These are phyloP conservation scores for Erodium maritimum DNA, from an alignment of 345 rosid genomes.

Conservation along the genomic window DNA sequence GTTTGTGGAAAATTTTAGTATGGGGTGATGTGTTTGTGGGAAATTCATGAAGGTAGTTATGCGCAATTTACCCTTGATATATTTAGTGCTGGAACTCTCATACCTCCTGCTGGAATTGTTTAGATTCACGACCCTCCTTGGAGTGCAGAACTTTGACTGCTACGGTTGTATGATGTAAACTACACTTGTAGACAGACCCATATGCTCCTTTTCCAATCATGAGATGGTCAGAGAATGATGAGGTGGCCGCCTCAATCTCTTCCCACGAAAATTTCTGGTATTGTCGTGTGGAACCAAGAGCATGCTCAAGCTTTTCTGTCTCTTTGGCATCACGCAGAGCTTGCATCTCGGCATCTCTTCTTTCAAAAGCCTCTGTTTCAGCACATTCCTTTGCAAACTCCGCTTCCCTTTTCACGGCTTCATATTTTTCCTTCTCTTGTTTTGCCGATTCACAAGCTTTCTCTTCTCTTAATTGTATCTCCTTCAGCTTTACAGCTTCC, in stretches of 20 bases:
- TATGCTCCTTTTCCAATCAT: conserved; percentile 73
- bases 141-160: conserved; percentile 87
- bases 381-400: conserved; percentile 27
- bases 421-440: conserved; percentile 44
- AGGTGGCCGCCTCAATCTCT: conserved; percentile 68
- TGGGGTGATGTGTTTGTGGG: too few species aligned
- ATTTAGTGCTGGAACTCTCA: not conserved
- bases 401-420: conserved; percentile 48
- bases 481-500: conserved; percentile 45
- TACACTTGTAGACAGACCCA: conserved; percentile 69
- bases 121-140: conserved; percentile 34
- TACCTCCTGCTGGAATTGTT: conserved; percentile 84
- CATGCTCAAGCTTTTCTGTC: conserved; percentile 57
- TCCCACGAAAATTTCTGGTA: conserved; percentile 66
- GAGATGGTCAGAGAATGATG: conserved; percentile 59
- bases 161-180: conserved; percentile 51
- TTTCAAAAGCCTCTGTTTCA: conserved; percentile 44
- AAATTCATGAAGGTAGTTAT: too few species aligned
- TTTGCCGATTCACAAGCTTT: conserved; percentile 39
- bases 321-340: conserved; percentile 44
- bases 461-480: conserved; percentile 42
- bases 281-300: conserved; percentile 38
- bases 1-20: too few species aligned
- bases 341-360: conserved; percentile 47
- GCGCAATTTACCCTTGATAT: too few species aligned